These are phyloP conservation scores for Tricholoma sp. DNA, from an alignment of 768 basidiomycete species.

Conservation along the genomic window DNA sequence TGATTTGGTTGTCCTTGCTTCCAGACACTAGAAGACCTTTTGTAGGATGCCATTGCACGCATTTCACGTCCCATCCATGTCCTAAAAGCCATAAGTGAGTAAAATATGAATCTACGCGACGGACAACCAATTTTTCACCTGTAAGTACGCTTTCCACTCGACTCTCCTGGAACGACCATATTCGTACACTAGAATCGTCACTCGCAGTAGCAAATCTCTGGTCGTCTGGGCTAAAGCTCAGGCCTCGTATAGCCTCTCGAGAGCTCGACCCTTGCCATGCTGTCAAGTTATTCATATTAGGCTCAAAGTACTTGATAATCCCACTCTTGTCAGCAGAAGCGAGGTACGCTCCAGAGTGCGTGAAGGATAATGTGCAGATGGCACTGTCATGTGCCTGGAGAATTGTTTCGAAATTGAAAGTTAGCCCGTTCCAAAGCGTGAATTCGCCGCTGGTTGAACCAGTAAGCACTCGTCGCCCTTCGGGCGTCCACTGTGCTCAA, in stretches of 20 bases:
- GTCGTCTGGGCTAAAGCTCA: slow-evolving; percentile 92
- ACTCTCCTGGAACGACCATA: slow-evolving; percentile 94
- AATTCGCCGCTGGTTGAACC: slow-evolving; percentile 98
- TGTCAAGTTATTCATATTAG: slow-evolving; percentile 97
- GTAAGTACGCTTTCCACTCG: slow-evolving; percentile 84
- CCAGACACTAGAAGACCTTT: slow-evolving; percentile 94
- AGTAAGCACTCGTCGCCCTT: slow-evolving; percentile 87
- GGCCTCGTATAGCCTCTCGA: slow-evolving; percentile 90
- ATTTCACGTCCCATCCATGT: slow-evolving; percentile 99
- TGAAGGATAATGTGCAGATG: slow-evolving; percentile 85
- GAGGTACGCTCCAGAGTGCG: slow-evolving; percentile 90
- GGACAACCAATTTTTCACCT: slow-evolving; percentile 37
- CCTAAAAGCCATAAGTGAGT: slow-evolving; percentile 39
- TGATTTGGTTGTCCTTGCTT: slow-evolving; percentile 96
- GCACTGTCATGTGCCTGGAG: slow-evolving; percentile 98
- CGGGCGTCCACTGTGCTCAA: slow-evolving; percentile 87
- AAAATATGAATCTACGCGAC: not conserved
- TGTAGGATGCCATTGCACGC: slow-evolving; percentile 97
- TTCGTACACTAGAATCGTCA: slow-evolving; percentile 90
- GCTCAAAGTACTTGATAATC: slow-evolving; percentile 97
- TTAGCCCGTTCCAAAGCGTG: slow-evolving; percentile 97
- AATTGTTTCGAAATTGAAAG: slow-evolving; percentile 99
- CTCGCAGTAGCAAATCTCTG: slow-evolving; percentile 89
- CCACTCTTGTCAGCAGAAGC: slow-evolving; percentile 91
- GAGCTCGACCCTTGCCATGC: slow-evolving; percentile 82